These are phyloP conservation scores for Pseudopyricularia cyperi DNA, from an alignment of 2,329 filamentous ascomycete genomes.

Conservation along the genomic window DNA sequence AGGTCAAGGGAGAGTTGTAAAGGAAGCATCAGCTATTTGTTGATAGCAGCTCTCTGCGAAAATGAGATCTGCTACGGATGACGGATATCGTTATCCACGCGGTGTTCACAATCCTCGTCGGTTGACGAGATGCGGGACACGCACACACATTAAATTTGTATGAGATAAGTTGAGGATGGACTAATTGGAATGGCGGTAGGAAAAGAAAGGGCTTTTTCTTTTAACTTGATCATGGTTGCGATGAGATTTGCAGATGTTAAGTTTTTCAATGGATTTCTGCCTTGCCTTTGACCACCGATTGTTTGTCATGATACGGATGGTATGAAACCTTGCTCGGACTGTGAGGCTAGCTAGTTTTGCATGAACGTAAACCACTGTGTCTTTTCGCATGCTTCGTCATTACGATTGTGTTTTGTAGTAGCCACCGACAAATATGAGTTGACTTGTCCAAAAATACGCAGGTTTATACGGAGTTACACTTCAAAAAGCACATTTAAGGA, in stretches of 20 bases:
- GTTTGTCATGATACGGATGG: too few species aligned
- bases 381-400: too few species aligned
- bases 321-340: too few species aligned
- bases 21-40: not conserved
- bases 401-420: too few species aligned
- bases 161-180: not conserved
- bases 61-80: not conserved
- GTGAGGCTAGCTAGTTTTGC: too few species aligned
- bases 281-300: not conserved
- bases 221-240: not conserved
- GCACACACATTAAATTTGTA: not conserved
- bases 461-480: not conserved
- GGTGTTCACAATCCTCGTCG: not conserved
- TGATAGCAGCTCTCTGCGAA: not conserved
- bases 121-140: not conserved
- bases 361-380: too few species aligned
- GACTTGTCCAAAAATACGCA: not conserved
- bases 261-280: not conserved
- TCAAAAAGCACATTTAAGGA: not conserved
- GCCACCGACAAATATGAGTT: too few species aligned
- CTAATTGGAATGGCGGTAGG: not conserved
- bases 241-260: not conserved
- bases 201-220: not conserved
- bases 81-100: not conserved
- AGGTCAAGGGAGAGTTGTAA: conserved; percentile 37